Conservation (phyloP, 2,329 filamentous ascomycete species). For the Cordyceps pruinosa region DNA sequence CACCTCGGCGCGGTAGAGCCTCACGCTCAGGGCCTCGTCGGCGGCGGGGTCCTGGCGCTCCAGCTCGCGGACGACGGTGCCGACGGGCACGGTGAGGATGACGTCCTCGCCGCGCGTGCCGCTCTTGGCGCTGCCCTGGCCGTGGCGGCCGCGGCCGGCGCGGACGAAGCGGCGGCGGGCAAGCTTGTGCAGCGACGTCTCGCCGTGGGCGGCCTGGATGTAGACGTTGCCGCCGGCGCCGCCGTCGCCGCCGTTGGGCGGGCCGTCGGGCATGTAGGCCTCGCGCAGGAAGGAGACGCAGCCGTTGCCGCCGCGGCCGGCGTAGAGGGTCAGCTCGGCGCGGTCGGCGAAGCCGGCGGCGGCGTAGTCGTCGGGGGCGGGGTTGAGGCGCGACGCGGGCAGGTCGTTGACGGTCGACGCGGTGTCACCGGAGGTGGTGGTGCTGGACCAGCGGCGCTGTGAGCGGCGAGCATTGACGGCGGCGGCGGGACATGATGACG, state of each 20-base stretch:
- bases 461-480: background rate
- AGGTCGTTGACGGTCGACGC: slow-evolving; percentile 29
- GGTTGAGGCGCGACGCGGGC: slow-evolving; percentile 61
- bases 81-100: slow-evolving; percentile 83
- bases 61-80: slow-evolving; percentile 82
- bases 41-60: slow-evolving; percentile 68
- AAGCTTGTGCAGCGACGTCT: slow-evolving; percentile 90
- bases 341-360: slow-evolving; percentile 80
- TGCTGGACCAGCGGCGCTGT: background rate
- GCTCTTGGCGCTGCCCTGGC: slow-evolving; percentile 64
- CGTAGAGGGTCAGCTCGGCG: slow-evolving; percentile 68
- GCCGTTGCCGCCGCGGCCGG: slow-evolving; percentile 79
- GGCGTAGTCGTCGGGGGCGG: slow-evolving; percentile 76
- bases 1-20: slow-evolving; percentile 25
- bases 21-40: slow-evolving; percentile 47
- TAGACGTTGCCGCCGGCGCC: slow-evolving; percentile 88
- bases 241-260: slow-evolving; percentile 90
- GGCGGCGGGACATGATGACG: background rate
- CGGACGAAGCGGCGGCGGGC: slow-evolving; percentile 68
- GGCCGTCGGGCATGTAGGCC: slow-evolving; percentile 80
- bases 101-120: slow-evolving; percentile 82
- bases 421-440: background rate
- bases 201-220: slow-evolving; percentile 84
- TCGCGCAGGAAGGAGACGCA: slow-evolving; percentile 93
- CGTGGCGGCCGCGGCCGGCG: slow-evolving; percentile 69